Evolutionary conservation across 2,329 filamentous ascomycete genomes (phyloP), one percentile per base, ranked within the genome.

Genomic region (Didymosphaeria variabile): DNA sequence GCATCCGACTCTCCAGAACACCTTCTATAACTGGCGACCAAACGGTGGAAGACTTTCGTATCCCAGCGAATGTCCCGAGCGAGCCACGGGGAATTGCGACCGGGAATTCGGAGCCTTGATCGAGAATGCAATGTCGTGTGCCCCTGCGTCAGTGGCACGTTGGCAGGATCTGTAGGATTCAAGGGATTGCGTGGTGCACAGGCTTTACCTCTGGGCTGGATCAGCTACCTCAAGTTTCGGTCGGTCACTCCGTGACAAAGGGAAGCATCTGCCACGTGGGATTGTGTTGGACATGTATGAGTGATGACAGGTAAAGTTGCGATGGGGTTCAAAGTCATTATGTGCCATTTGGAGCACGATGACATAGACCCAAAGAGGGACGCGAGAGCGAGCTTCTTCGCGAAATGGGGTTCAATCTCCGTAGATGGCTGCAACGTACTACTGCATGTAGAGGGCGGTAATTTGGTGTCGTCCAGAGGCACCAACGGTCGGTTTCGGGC

Each of bases 81-180:
- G 17, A 21, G 47, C 47, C 47, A 51, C 47, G 47, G 36, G 47
- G 47, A 51, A 51, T 36, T 21, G 19, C 42, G 42, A 21, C 19
- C 42, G 19, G 42, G 42, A 23, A 12, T 13, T 3, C 40, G 40
- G 47, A 21, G 31, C 47, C 47, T 51, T 17, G 4, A 23, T 5
- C 12, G 29, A 15, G 53, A 38, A 23, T 10, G 52, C 23, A 13
- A n/a, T 26, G 42, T 44, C 36, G 40, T 53, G 50, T 23, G 26
- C 40, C 52, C 31, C 29, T 46, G 53, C 52, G 40, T 55, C 52
- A 34, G 52, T 26, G 21, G 45, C 26, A 34, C 13, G 42, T 46
- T 55, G 53, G 40, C 12, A 55, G 53, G 53, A 55, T 54, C 40
- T 29, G 42, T 21, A 55, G 53, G 53, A 55, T 55, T 55, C 40